phyloP scores from a whole-genome alignment of 2,329 filamentous ascomycete genomes.

The Cladosporium phlei region DNA sequence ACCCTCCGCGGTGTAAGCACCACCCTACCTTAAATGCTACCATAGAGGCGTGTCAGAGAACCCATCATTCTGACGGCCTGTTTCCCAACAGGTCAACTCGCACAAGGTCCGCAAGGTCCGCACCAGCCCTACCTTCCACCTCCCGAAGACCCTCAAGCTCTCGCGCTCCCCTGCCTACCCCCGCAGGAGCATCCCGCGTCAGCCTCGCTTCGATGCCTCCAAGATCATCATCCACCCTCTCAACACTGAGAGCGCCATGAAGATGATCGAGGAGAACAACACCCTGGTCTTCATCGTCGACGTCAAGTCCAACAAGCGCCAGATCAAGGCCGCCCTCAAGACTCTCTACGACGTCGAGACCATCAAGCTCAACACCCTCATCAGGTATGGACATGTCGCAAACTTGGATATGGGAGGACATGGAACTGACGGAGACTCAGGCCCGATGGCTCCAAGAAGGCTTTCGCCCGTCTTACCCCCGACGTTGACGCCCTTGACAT shows the following conservation, averaged over 20 bases:
- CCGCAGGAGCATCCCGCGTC: constrained; percentile 87
- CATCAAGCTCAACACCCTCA: constrained; percentile 99
- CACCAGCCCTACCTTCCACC: constrained; percentile 91
- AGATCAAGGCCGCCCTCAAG: constrained; percentile 98
- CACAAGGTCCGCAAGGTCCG: constrained; percentile 93
- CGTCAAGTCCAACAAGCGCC: constrained; percentile 93
- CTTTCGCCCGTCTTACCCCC: constrained; percentile 87
- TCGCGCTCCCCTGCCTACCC: constrained; percentile 92
- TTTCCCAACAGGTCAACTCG: constrained; percentile 57
- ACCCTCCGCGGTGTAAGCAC: constrained; percentile 87
- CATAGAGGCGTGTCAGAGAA: constrained; percentile 47
- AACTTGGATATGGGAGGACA: not conserved
- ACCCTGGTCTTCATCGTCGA: constrained; percentile 59
- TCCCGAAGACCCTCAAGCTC: constrained; percentile 91
- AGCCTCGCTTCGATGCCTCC: constrained; percentile 90
- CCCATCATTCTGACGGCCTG: constrained; percentile 49
- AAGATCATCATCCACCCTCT: constrained; percentile 97
- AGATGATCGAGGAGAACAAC: constrained; percentile 99
- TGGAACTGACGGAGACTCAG: constrained; percentile 42
- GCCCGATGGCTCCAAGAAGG: constrained; percentile 98
- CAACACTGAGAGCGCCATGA: constrained; percentile 99
- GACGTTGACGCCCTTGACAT: constrained; percentile 99
- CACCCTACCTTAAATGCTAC: constrained; percentile 25
- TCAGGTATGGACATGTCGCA: constrained; percentile 60
- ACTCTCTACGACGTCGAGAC: constrained; percentile 98